Evolutionary conservation across 768 basidiomycete genomes (phyloP).

Genomic region (Pleurotus djamor): DNA sequence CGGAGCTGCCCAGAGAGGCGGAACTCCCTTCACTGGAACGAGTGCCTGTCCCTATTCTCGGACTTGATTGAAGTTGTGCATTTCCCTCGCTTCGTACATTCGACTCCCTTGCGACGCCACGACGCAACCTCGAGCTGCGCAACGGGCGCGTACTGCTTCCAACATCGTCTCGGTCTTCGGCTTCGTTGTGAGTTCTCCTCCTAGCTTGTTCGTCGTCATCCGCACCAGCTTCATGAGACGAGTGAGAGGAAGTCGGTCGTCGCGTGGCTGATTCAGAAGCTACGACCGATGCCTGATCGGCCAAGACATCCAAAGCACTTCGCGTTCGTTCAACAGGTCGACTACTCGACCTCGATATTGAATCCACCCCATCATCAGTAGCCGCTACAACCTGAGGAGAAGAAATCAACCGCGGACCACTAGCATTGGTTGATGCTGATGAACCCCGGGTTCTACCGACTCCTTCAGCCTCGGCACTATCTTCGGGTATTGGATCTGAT

Average conservation of each 20-base stretch:
- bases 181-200: not conserved
- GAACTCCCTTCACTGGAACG: no score
- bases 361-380: not conserved
- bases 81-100: not conserved
- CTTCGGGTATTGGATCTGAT: not conserved
- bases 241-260: not conserved
- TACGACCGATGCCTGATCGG: constrained; percentile 65
- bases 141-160: not conserved
- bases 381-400: not conserved
- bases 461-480: not conserved
- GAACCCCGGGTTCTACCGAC: not conserved
- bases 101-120: not conserved
- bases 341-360: not conserved
- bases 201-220: no score
- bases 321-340: constrained; percentile 25
- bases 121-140: not conserved
- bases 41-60: not conserved
- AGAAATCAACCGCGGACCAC: constrained; percentile 2
- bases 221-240: not conserved
- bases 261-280: not conserved
- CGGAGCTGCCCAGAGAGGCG: no score
- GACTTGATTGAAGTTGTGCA: not conserved
- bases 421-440: not conserved
- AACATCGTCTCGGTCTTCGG: not conserved
- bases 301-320: constrained; percentile 70